These are phyloP conservation scores for Melanogaster broomeanus DNA, from an alignment of 768 basidiomycete genomes.

Conservation along the genomic window DNA sequence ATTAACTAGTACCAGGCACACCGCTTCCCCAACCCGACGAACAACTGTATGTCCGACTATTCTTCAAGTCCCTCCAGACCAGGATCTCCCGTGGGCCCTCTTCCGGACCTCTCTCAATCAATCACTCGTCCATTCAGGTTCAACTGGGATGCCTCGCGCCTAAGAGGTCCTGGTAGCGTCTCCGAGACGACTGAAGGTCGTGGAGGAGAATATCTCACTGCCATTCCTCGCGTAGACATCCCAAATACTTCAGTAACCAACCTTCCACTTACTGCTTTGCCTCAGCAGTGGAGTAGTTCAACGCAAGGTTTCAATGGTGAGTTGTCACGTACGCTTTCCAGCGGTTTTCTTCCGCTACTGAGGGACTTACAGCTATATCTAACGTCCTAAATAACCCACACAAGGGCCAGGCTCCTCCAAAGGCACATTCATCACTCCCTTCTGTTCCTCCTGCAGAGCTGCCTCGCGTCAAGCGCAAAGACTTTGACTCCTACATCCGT, in stretches of 20 bases:
- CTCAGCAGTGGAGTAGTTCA: slow-evolving; percentile 76
- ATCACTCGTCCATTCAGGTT: slow-evolving; percentile 69
- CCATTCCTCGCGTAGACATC: slow-evolving; percentile 42
- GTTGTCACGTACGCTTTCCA: slow-evolving; percentile 19
- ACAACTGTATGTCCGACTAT: slow-evolving; percentile 39
- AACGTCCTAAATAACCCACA: slow-evolving; percentile 92
- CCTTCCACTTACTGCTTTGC: slow-evolving; percentile 50
- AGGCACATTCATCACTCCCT: slow-evolving; percentile 81
- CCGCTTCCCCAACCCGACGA: background rate
- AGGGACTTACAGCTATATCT: slow-evolving; percentile 72
- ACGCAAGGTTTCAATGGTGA: slow-evolving; percentile 88
- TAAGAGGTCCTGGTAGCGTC: slow-evolving; percentile 68
- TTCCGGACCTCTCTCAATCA: slow-evolving; percentile 38
- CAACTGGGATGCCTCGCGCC: slow-evolving; percentile 67
- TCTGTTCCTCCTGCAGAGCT: slow-evolving; percentile 71
- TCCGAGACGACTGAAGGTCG: slow-evolving; percentile 72
- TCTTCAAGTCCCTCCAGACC: slow-evolving; percentile 60
- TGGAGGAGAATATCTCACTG: slow-evolving; percentile 54
- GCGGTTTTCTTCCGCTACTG: background rate
- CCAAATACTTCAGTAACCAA: slow-evolving; percentile 50
- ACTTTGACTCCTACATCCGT: slow-evolving; percentile 82
- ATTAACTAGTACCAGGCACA: background rate
- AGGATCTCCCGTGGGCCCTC: slow-evolving; percentile 50
- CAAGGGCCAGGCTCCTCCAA: slow-evolving; percentile 81
- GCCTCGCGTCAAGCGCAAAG: slow-evolving; percentile 77